A percentile compares a stretch with the other conserved stretches of the same genome.
phyloP scores from a whole-genome alignment of 352 stramenopile genomes.

The Phytophthora citrophthora region DNA sequence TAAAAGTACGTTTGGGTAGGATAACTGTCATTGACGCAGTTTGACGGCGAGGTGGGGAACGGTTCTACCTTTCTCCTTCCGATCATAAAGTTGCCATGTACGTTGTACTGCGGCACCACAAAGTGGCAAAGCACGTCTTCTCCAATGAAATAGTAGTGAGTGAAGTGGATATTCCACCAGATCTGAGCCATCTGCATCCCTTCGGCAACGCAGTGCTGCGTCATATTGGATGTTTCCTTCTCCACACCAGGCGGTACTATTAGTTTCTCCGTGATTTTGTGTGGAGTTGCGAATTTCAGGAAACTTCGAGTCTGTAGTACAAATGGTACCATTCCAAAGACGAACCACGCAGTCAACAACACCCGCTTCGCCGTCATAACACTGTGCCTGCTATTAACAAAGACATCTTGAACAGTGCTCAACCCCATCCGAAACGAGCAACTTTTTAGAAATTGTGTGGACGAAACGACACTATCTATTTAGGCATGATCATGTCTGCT shows the following conservation, averaged over 20 bases:
- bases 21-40: slow-evolving; percentile 8
- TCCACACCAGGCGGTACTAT: neutral
- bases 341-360: slow-evolving; percentile 12
- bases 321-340: slow-evolving; percentile 13
- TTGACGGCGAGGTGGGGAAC: neutral
- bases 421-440: neutral
- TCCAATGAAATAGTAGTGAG: slow-evolving; percentile 5
- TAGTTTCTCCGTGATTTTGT: slow-evolving; percentile 19
- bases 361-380: neutral
- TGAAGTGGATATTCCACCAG: slow-evolving; percentile 34
- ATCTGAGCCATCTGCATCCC: slow-evolving; percentile 15
- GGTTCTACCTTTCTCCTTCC: neutral
- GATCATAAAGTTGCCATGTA: slow-evolving; percentile 15
- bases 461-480: neutral
- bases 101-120: slow-evolving; percentile 17
- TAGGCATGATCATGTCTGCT: too few species aligned
- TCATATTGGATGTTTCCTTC: slow-evolving; percentile 4
- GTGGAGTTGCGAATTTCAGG: slow-evolving; percentile 19
- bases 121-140: slow-evolving; percentile 16
- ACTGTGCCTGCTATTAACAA: neutral
- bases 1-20: slow-evolving; percentile 21
- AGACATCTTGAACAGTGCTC: neutral
- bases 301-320: slow-evolving; percentile 24
- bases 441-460: neutral
- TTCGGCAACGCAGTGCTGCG: neutral